These are phyloP conservation scores for Candida takata DNA, from an alignment of 805 yeast species.

Conservation along the genomic window DNA sequence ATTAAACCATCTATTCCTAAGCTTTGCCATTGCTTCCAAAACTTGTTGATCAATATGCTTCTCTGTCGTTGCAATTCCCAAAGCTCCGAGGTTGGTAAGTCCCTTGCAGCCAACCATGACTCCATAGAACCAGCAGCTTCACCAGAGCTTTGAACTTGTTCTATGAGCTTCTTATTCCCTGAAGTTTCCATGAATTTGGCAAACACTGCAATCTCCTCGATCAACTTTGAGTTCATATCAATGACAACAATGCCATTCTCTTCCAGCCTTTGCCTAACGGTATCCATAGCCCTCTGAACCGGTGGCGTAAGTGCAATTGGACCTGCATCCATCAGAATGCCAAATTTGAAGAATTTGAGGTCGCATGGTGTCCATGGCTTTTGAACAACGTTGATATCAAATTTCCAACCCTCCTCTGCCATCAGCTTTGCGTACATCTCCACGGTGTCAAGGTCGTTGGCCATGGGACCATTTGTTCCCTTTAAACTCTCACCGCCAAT, in stretches of 20 bases:
- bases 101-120: conserved; percentile 28
- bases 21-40: conserved; percentile 35
- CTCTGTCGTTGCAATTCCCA: conserved; percentile 37
- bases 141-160: conserved; percentile 29
- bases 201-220: conserved; percentile 27
- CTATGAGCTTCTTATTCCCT: conserved; percentile 33
- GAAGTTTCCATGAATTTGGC: conserved; percentile 30
- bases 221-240: conserved; percentile 32
- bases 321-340: conserved; percentile 35
- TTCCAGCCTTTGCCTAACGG: conserved; percentile 23
- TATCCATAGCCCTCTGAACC: conserved; percentile 36
- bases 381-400: conserved; percentile 33
- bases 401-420: conserved; percentile 33
- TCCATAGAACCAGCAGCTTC: conserved; percentile 35
- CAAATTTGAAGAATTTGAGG: conserved; percentile 33
- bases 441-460: conserved; percentile 30
- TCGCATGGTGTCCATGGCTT: conserved; percentile 38
- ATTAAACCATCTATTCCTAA: conserved; percentile 42
- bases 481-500: conserved; percentile 26
- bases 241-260: conserved; percentile 44
- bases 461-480: conserved; percentile 43
- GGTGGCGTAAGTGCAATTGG: conserved; percentile 44
- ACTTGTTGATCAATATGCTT: conserved; percentile 30
- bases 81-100: conserved; percentile 30
- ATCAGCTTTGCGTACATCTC: conserved; percentile 28